Conservation (phyloP, 83 land plant species). For the Picea mariana region DNA sequence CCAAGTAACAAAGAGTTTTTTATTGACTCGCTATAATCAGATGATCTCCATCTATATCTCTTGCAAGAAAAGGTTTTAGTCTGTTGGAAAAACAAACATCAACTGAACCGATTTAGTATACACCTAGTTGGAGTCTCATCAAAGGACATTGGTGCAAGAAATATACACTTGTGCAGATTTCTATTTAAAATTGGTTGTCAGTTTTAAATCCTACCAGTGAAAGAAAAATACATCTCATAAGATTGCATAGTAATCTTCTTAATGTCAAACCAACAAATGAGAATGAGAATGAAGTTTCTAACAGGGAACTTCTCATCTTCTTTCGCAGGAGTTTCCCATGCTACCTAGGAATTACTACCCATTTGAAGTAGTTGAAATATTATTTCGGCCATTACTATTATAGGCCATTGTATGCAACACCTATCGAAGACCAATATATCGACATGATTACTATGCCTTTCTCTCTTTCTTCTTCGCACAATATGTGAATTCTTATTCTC, state of each 20-base stretch:
- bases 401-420: constrained; percentile 66
- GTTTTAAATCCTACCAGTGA: constrained; percentile 55
- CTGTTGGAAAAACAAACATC: neutral
- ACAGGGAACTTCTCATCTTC: constrained; percentile 23
- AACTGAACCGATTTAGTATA: constrained; percentile 72
- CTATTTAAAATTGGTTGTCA: constrained; percentile 54
- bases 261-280: constrained; percentile 47
- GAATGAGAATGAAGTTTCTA: constrained; percentile 41
- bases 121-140: constrained; percentile 84
- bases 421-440: constrained; percentile 68
- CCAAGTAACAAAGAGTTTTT: neutral
- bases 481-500: neutral
- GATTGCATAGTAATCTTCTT: constrained; percentile 58
- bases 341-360: constrained; percentile 84
- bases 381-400: constrained; percentile 62
- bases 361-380: constrained; percentile 72
- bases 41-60: neutral
- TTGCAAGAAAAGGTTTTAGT: no score
- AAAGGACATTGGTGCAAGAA: constrained; percentile 85
- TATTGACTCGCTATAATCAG: neutral
- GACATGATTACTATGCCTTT: constrained; percentile 58
- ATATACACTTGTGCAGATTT: constrained; percentile 55
- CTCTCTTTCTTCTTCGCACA: constrained; percentile 59
- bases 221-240: constrained; percentile 62
- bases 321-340: constrained; percentile 61